Evolutionary conservation across 495 filamentous ascomycete species (phyloP), one percentile per base, ranked within the genome.

Genomic region (Penicillium crystallinum): DNA sequence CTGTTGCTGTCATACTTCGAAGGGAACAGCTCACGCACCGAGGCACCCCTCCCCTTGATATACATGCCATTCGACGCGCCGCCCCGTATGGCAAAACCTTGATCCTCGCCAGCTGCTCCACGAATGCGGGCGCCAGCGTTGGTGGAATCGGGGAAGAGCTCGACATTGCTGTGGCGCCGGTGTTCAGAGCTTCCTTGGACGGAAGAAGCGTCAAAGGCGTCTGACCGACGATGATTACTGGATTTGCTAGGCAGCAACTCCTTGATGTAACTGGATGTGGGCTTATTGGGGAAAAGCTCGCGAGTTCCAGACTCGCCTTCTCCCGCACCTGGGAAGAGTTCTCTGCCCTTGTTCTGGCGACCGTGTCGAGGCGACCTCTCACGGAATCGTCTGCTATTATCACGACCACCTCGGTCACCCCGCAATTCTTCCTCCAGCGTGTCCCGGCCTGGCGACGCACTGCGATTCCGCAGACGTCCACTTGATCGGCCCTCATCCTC

Each of bases 11-110:
- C 77, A 49, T 81, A 81, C 53, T 82, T 86, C 4, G 77, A 76
- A 9, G 87, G 86, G 51, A 91, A 91, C 12, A 91, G 66, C 62
- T 91, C 88, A 46, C 80, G 84, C 3, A 77, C 82, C 1, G 79
- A 82, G 10, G 78, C 67, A 9, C 69, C 69, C 17, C 62, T 65
- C 37, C 73, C 73, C 50, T 77, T 78, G 50, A 76, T 75, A 1
- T 75, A 74, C 7, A 74, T 55, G 7, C 75, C 74, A 19, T 71
- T 57, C 27, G 69, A 66, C 15, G 75, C 73, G 3, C 87, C 88
- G 39, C 87, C 88, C 37, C 85, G 86, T 57, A 92, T 88, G 6
- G 79, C 75, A 57, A 85, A 77, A 1, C 80, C 86, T 51, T 79
- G 73, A 41, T 81, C 73, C 34, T 73, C 75, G 17, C 57, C 68